Evolutionary conservation across 2,329 filamentous ascomycete species (phyloP).

Genomic region (Ophiostoma triangulosporum): DNA sequence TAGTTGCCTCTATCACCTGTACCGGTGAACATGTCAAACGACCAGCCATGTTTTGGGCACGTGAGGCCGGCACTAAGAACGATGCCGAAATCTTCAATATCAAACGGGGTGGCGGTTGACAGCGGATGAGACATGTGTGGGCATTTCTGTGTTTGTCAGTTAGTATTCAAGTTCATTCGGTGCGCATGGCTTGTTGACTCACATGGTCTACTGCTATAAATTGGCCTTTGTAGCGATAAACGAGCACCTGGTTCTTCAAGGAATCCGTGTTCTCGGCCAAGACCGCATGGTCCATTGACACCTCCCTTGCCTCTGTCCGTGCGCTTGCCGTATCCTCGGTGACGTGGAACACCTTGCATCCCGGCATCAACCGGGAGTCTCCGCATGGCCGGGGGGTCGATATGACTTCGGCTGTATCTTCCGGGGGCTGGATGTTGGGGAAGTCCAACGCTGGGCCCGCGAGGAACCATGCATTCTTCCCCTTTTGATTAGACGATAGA

Average conservation of each 20-base stretch:
- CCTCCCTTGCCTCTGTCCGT: constrained; percentile 21
- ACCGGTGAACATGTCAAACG: constrained; percentile 54
- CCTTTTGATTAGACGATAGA: constrained; percentile 1
- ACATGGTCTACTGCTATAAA: constrained; percentile 59
- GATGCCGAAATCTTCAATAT: constrained; percentile 55
- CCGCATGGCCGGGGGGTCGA: constrained; percentile 24
- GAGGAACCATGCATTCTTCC: constrained; percentile 27
- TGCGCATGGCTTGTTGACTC: constrained; percentile 18
- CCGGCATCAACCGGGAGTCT: constrained; percentile 26
- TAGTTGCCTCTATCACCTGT: constrained; percentile 49
- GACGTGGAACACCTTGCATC: constrained; percentile 47
- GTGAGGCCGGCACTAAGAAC: constrained; percentile 47
- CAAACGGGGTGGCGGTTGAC: constrained; percentile 48
- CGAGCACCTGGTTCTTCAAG: constrained; percentile 46
- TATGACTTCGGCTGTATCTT: constrained; percentile 19
- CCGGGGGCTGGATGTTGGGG: constrained; percentile 31
- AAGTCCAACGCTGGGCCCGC: constrained; percentile 42
- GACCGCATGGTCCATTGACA: constrained; percentile 21
- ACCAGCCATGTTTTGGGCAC: constrained; percentile 59
- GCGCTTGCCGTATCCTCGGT: constrained; percentile 26
- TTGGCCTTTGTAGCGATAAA: constrained; percentile 49
- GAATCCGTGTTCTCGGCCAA: constrained; percentile 20
- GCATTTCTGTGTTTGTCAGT: constrained; percentile 36
- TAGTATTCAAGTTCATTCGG: neutral
- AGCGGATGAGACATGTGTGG: constrained; percentile 56